A percentile compares a stretch with the other conserved stretches of the same genome.
phyloP scores from a whole-genome alignment of 2,329 filamentous ascomycete genomes.

The Penicillium crustosum region DNA sequence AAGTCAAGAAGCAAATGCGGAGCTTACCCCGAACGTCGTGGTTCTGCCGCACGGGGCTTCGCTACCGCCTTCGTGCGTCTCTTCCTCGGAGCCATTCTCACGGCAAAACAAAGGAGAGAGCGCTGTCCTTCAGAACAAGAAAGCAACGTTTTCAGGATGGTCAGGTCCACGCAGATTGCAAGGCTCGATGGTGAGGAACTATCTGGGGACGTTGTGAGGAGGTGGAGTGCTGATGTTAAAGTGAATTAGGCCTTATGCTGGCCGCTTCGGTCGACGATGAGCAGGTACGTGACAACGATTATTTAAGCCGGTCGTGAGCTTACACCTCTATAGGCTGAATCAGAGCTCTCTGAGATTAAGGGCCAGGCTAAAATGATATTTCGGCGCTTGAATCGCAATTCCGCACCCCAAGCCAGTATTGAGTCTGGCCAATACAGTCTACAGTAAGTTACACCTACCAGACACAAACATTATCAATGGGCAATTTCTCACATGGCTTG shows the following conservation, averaged over 20 bases:
- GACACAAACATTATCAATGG: neutral
- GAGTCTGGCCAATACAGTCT: conserved; percentile 80
- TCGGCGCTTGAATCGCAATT: conserved; percentile 81
- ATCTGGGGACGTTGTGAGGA: conserved; percentile 1
- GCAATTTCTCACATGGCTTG: conserved; percentile 5
- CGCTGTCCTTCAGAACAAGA: conserved; percentile 4
- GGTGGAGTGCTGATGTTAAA: conserved; percentile 25
- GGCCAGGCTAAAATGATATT: conserved; percentile 86
- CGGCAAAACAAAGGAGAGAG: conserved; percentile 25
- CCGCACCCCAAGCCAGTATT: conserved; percentile 87
- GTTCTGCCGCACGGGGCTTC: conserved; percentile 28
- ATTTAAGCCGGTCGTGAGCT: conserved; percentile 5
- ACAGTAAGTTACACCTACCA: conserved; percentile 61
- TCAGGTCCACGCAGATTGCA: conserved; percentile 90
- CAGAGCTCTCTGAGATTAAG: conserved; percentile 82
- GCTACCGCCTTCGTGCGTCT: conserved; percentile 34
- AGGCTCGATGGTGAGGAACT: conserved; percentile 74
- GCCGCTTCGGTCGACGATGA: conserved; percentile 94
- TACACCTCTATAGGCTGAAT: conserved; percentile 56
- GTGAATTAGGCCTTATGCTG: conserved; percentile 75
- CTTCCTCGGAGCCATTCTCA: conserved; percentile 33
- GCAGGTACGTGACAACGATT: conserved; percentile 53
- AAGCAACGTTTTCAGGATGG: conserved; percentile 56
- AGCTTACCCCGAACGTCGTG: conserved; percentile 22
- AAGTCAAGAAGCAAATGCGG: neutral